phyloP scores from a whole-genome alignment of 345 rosid genomes.

The Isatis tinctoria region DNA sequence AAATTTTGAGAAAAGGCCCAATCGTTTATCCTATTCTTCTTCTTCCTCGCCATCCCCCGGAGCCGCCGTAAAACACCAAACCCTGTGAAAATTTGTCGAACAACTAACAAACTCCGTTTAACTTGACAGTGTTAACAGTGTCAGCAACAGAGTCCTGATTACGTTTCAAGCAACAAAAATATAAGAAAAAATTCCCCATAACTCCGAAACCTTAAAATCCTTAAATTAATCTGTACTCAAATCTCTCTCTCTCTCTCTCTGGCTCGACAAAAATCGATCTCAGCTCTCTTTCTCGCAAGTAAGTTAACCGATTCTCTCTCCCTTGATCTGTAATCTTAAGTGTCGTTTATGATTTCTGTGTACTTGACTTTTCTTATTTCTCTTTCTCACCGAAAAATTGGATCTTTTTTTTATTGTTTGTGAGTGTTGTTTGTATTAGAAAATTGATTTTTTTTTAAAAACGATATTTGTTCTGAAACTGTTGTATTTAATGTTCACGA shows the following conservation, averaged over 20 bases:
- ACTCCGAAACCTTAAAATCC: too few species aligned
- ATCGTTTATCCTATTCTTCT: not conserved
- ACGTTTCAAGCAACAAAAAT: not conserved
- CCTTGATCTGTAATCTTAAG: not conserved
- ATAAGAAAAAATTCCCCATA: not conserved
- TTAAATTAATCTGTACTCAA: not conserved
- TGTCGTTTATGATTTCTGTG: too few species aligned
- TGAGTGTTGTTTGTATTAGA: too few species aligned
- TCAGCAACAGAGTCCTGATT: not conserved
- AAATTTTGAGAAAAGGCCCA: not conserved
- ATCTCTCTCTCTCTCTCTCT: not conserved
- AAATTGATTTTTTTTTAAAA: too few species aligned
- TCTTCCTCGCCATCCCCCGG: not conserved
- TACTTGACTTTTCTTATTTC: not conserved
- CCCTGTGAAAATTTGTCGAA: not conserved
- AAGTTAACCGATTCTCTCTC: not conserved
- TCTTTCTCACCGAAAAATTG: too few species aligned
- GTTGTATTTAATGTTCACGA: too few species aligned
- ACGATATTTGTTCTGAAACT: too few species aligned
- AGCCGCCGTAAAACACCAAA: not conserved
- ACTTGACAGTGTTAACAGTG: not conserved
- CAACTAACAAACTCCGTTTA: not conserved
- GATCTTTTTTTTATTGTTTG: too few species aligned
- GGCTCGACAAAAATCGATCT: not conserved
- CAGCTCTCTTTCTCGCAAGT: not conserved